These are phyloP conservation scores for Pythium diclinum DNA, from an alignment of 352 stramenopile species.

Conservation along the genomic window DNA sequence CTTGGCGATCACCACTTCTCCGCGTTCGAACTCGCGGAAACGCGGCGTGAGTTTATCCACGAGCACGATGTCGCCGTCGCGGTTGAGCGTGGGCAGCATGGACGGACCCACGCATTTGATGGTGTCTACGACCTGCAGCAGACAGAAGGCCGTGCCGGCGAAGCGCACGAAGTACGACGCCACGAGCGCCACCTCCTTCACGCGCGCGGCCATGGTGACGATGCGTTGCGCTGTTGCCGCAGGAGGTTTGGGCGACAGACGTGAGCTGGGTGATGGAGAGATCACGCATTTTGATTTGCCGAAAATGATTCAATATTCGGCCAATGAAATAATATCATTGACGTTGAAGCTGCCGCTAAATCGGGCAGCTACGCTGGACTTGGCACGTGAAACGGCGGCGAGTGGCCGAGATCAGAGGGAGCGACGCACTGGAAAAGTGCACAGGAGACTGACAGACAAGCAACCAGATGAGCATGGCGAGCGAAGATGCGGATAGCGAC, in stretches of 20 bases:
- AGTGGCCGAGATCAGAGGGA: background rate
- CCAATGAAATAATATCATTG: background rate
- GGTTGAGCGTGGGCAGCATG: conserved; percentile 90
- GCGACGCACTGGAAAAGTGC: background rate
- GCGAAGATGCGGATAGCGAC: conserved; percentile 14
- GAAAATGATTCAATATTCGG: background rate
- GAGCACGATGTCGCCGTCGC: conserved; percentile 86
- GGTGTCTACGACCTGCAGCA: conserved; percentile 67
- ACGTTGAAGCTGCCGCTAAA: conserved; percentile 19
- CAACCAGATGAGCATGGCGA: background rate
- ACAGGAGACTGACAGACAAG: background rate
- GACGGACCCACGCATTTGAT: conserved; percentile 88
- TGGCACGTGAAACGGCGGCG: background rate
- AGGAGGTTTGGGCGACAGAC: background rate
- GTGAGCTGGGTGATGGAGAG: background rate
- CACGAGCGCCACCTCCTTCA: conserved; percentile 42
- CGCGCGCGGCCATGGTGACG: conserved; percentile 12
- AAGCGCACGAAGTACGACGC: conserved; percentile 76
- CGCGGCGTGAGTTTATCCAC: conserved; percentile 85
- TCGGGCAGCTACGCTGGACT: background rate
- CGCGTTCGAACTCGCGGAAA: conserved; percentile 57
- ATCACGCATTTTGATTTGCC: conserved; percentile 6
- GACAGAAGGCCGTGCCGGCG: conserved; percentile 63
- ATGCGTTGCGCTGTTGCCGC: background rate
- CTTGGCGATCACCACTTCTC: conserved; percentile 88